These are phyloP conservation scores for Plantago elongata DNA, from an alignment of 257 asterid species.

Conservation along the genomic window DNA sequence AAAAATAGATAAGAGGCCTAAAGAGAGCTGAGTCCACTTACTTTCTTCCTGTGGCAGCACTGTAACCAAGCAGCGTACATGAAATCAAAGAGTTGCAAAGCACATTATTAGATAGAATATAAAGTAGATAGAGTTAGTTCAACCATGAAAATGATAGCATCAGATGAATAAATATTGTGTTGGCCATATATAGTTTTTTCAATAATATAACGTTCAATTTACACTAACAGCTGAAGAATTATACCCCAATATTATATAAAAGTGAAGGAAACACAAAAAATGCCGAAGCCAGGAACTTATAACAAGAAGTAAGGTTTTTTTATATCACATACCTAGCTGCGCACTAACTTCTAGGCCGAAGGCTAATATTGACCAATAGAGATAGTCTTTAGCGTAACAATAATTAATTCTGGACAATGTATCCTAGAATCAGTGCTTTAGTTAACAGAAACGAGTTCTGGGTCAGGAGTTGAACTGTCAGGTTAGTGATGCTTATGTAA, in stretches of 20 bases:
- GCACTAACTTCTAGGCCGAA: conserved; percentile 8
- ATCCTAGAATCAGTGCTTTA: neutral
- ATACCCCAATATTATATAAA: neutral
- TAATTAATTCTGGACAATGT: neutral
- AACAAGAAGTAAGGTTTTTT: neutral
- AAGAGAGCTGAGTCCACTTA: conserved; percentile 33
- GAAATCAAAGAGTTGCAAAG: conserved; percentile 39
- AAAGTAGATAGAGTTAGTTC: conserved; percentile 17
- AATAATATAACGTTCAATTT: conserved; percentile 6
- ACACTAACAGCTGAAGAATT: conserved; percentile 14
- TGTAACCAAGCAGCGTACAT: conserved; percentile 43
- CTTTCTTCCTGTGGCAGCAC: conserved; percentile 94
- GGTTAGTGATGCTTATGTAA: no score
- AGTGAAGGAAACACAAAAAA: conserved; percentile 11
- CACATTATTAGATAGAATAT: conserved; percentile 31
- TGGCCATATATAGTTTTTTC: conserved; percentile 7
- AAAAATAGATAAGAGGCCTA: conserved; percentile 6
- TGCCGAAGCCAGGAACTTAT: neutral
- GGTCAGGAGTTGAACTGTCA: no score
- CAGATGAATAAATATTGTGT: conserved; percentile 2
- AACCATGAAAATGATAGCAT: conserved; percentile 9
- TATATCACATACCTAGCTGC: conserved; percentile 5
- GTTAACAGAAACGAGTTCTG: neutral
- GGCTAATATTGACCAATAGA: neutral
- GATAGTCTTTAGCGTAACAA: neutral